Evolutionary conservation across 176 grass and related monocot species (phyloP).

Genomic region (Rhynchospora tenuis): DNA sequence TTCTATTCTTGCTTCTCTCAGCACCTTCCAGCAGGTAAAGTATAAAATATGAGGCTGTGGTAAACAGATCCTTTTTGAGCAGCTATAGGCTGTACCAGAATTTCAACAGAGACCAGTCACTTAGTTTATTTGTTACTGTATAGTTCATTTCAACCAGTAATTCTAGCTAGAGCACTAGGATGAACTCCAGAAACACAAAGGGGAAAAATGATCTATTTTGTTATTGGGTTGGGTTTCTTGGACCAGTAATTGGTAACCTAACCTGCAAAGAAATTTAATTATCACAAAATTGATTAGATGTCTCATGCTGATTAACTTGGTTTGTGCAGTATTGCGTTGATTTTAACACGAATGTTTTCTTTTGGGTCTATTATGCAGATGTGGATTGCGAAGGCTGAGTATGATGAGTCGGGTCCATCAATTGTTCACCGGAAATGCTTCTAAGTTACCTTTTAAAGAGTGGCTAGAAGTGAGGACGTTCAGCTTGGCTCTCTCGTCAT

Average conservation of each 20-base stretch:
- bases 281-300: neutral
- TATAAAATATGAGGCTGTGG: neutral
- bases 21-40: constrained; percentile 57
- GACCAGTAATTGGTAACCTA: neutral
- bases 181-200: neutral
- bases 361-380: constrained; percentile 27
- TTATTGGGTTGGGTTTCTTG: neutral
- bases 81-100: neutral
- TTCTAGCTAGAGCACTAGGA: neutral
- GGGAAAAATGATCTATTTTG: neutral
- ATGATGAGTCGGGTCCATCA: constrained; percentile 49
- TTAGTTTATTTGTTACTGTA: neutral
- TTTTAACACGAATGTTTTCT: neutral
- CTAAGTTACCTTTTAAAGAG: constrained; percentile 16
- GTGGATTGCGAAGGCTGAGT: constrained; percentile 70
- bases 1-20: constrained; percentile 52
- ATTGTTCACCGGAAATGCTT: constrained; percentile 61
- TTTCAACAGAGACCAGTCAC: neutral
- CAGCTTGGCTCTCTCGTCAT: constrained; percentile 9
- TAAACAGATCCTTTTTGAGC: neutral
- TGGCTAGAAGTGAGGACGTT: constrained; percentile 5
- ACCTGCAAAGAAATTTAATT: neutral
- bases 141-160: neutral
- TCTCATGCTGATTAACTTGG: neutral
- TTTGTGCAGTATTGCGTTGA: neutral